These are phyloP conservation scores for Thalassiosira ordinaria DNA, from an alignment of 352 stramenopile species.

Conservation along the genomic window DNA sequence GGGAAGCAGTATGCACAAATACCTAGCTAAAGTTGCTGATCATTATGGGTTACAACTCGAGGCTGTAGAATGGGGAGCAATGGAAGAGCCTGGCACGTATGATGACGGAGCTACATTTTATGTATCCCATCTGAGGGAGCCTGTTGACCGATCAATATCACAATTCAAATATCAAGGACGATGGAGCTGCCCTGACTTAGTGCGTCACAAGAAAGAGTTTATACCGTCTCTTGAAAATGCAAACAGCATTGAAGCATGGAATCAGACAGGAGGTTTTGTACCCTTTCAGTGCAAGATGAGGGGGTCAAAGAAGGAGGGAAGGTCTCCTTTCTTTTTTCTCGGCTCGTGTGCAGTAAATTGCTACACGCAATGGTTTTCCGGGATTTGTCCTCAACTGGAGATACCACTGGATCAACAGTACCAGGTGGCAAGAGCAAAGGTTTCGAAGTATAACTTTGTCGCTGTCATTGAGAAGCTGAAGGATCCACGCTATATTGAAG, in stretches of 20 bases:
- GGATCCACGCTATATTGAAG: slow-evolving; percentile 39
- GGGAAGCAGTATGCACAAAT: too few relatives aligned
- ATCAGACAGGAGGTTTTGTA: slow-evolving; percentile 17
- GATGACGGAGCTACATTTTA: too few relatives aligned
- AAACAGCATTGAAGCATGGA: slow-evolving; percentile 43
- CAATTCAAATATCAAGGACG: slow-evolving; percentile 27
- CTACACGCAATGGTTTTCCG: slow-evolving; percentile 47
- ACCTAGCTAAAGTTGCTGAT: too few relatives aligned
- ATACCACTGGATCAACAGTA: slow-evolving; percentile 17
- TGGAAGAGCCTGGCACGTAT: too few relatives aligned
- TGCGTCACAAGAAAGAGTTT: slow-evolving; percentile 1
- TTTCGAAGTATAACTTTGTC: slow-evolving; percentile 44
- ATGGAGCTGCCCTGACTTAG: slow-evolving; percentile 36
- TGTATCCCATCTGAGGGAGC: too few relatives aligned
- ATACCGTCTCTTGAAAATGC: slow-evolving; percentile 24
- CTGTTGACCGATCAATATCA: neutral
- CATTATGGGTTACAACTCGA: too few relatives aligned
- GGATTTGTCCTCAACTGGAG: slow-evolving; percentile 10
- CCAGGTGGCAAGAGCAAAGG: slow-evolving; percentile 22
- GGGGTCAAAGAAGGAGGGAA: neutral
- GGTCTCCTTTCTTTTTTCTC: slow-evolving; percentile 1
- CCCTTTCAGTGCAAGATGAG: slow-evolving; percentile 1
- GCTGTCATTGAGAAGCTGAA: slow-evolving; percentile 42
- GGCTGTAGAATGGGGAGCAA: too few relatives aligned
- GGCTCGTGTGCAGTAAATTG: slow-evolving; percentile 43